These are phyloP conservation scores for Kitagawia praeruptora DNA, from an alignment of 129 eudicot species.

Conservation along the genomic window DNA sequence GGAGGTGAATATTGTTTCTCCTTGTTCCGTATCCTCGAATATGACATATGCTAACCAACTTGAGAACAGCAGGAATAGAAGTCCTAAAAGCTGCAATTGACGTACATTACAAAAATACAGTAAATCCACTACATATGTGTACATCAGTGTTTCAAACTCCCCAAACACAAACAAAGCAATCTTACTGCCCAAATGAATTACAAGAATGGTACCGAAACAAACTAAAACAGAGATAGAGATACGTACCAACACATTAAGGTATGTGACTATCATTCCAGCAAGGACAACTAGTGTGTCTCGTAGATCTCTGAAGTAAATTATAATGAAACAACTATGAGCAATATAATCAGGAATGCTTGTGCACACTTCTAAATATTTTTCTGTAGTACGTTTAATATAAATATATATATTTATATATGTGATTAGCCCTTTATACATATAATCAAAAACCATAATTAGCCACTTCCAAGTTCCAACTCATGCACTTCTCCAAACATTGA, in stretches of 20 bases:
- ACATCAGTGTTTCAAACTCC: background rate
- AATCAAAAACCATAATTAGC: no score
- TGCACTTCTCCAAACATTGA: background rate
- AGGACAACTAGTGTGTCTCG: conserved; percentile 63
- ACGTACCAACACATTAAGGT: conserved; percentile 86
- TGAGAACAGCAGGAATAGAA: conserved; percentile 70
- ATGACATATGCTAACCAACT: conserved; percentile 98
- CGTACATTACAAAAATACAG: background rate
- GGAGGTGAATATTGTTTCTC: conserved; percentile 58
- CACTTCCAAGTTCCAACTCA: background rate
- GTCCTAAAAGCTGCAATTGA: conserved; percentile 60
- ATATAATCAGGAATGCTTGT: background rate
- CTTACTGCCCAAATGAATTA: background rate
- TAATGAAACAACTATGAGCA: background rate
- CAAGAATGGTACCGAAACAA: background rate
- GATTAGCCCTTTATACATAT: background rate
- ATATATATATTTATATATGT: no score
- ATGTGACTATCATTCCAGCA: conserved; percentile 78
- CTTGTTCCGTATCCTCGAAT: conserved; percentile 92
- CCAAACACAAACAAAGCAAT: background rate
- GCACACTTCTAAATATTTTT: background rate
- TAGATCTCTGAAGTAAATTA: conserved; percentile 46
- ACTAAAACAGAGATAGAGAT: background rate
- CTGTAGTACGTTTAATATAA: background rate
- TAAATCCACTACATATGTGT: no score